A percentile compares a stretch with the other conserved stretches of the same genome.
Evolutionary conservation across 331 rosid species (phyloP).

Genomic region (Ulmus americana): DNA sequence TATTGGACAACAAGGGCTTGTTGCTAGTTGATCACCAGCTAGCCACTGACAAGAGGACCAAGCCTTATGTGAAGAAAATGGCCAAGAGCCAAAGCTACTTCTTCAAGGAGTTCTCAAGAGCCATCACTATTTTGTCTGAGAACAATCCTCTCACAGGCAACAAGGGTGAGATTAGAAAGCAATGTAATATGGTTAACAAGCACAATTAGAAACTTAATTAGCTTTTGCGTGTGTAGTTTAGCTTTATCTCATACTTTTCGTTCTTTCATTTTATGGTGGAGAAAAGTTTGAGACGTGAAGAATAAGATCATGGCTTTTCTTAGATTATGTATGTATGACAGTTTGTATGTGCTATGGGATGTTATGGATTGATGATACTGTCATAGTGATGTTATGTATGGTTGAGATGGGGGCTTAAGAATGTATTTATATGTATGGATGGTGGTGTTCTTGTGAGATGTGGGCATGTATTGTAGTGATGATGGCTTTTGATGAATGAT

Average conservation of each 20-base stretch:
- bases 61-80: constrained; percentile 91
- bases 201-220: constrained; percentile 32
- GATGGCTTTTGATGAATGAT: constrained; percentile 10
- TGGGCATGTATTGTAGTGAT: constrained; percentile 22
- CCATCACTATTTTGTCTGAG: constrained; percentile 73
- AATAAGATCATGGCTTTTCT: constrained; percentile 22
- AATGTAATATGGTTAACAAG: constrained; percentile 82
- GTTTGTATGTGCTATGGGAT: background rate
- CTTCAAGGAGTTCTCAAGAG: constrained; percentile 77
- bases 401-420: constrained; percentile 4
- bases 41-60: constrained; percentile 81
- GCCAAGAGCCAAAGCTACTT: constrained; percentile 89
- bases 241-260: background rate
- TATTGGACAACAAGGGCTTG: constrained; percentile 85
- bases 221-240: background rate
- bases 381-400: background rate
- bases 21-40: constrained; percentile 76
- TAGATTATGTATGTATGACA: background rate
- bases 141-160: constrained; percentile 95
- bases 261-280: constrained; percentile 26
- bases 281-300: constrained; percentile 24
- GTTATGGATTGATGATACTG: background rate
- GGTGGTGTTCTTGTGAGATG: constrained; percentile 26
- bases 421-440: constrained; percentile 23
- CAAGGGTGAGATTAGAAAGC: constrained; percentile 82